Conservation (phyloP, 2,329 filamentous ascomycete species). For the Hortaea werneckii region DNA sequence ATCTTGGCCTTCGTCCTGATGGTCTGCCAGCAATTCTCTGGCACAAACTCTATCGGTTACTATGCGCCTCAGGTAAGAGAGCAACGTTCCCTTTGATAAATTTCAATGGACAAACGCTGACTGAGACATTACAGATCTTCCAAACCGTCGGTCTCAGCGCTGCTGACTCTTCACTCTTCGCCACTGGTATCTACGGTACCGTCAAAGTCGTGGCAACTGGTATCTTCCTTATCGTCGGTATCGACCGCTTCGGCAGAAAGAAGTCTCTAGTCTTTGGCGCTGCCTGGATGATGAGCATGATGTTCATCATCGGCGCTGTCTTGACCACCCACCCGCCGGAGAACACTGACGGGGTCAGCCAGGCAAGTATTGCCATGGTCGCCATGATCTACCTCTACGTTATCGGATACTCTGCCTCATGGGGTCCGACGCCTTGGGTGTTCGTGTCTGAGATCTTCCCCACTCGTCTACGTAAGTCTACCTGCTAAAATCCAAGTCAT, state of each 20-base stretch:
- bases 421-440: constrained; percentile 37
- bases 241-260: constrained; percentile 37
- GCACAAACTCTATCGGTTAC: constrained; percentile 30
- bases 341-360: constrained; percentile 50
- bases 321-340: constrained; percentile 41
- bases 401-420: constrained; percentile 37
- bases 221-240: constrained; percentile 35
- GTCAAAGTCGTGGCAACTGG: constrained; percentile 37
- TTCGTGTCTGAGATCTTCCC: constrained; percentile 36
- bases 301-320: constrained; percentile 30
- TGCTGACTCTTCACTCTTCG: constrained; percentile 32
- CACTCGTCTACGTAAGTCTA: constrained; percentile 11
- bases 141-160: constrained; percentile 31
- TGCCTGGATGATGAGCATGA: constrained; percentile 34
- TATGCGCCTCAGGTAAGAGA: constrained; percentile 27
- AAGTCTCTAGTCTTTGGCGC: constrained; percentile 35
- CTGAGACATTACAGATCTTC: constrained; percentile 25
- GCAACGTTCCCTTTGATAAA: neutral
- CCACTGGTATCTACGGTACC: constrained; percentile 37
- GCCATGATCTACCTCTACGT: constrained; percentile 42
- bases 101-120: neutral
- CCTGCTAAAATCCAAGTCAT: no score
- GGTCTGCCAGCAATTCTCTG: constrained; percentile 29
- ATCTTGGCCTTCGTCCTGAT: constrained; percentile 41
- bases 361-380: constrained; percentile 43